phyloP scores from a whole-genome alignment of 2,329 filamentous ascomycete species.

The Onygenales sp. region DNA sequence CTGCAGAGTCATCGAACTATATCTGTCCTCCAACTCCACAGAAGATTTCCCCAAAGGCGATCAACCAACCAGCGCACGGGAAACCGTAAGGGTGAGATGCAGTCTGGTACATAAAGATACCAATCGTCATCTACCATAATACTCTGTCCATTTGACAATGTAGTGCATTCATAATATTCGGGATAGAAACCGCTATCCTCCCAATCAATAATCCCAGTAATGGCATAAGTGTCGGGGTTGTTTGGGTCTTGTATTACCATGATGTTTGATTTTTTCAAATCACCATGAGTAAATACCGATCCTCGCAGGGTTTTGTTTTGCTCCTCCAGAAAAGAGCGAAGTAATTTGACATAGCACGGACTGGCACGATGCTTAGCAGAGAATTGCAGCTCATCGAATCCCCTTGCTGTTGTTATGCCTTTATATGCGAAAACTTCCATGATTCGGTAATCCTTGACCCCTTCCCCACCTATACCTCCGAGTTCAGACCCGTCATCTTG shows the following conservation, averaged over 20 bases:
- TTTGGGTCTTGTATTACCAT: conserved; percentile 16
- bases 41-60: conserved; percentile 4
- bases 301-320: conserved; percentile 3
- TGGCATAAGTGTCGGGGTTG: conserved; percentile 5
- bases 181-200: conserved; percentile 24
- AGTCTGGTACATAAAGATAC: conserved; percentile 19
- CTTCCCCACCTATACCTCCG: conserved; percentile 19
- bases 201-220: conserved; percentile 24
- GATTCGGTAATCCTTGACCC: conserved; percentile 17
- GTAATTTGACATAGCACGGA: conserved; percentile 14
- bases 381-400: conserved; percentile 17
- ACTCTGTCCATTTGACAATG: conserved; percentile 11
- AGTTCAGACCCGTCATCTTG: conserved; percentile 11
- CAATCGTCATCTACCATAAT: conserved; percentile 18
- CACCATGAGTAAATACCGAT: conserved; percentile 21
- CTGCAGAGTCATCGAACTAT: conserved; percentile 1
- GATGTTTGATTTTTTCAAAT: conserved; percentile 18
- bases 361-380: conserved; percentile 14
- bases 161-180: conserved; percentile 19
- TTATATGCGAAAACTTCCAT: conserved; percentile 14
- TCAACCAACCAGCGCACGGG: not conserved
- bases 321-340: conserved; percentile 15
- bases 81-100: conserved; percentile 14
- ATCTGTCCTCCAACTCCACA: conserved; percentile 5
- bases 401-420: conserved; percentile 13